Base-by-base conservation (phyloP, 257 asterid species). In the Gentiana dahurica region DNA sequence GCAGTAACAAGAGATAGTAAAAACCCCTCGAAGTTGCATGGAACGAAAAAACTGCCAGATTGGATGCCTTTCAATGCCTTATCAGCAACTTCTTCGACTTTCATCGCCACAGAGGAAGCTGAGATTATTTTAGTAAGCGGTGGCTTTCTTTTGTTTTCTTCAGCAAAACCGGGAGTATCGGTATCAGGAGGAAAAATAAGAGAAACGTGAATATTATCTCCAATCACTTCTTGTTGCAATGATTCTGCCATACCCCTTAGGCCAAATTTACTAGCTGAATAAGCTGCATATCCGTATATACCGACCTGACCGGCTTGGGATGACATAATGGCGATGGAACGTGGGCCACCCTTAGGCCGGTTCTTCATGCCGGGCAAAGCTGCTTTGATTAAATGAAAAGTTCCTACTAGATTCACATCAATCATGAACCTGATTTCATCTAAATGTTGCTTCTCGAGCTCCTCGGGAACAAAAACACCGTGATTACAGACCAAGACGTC, bases 251-350 rank as follows among this genome's bases (percentile, higher is more conserved):
- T 71, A 34, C 98, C 97, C 74, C 75, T 81, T 62, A 92, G 97
- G 57, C 89, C 98, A 52, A 88, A 92, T 69, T 92, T 92, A 67
- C 90, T 83, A 44, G 98, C 97, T 2, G 98, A 84, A 77, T 92
- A 92, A 44, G 97, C 98, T 56, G 98, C 65, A 71, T 92, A 92
- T 34, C 98, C 98, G 54, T 88, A 92, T 54, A 92, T 78, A 36
- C 98, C 98, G 61, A 92, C 95, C 95, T 92, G 99, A 53, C 99
- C 99, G 4, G 95, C 97, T 78, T 92, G 99, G 9, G 97, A 88
- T 12, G 97, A 92, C 97, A 92, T 81, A 52, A 92, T 68, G 6
- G 95, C 94, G 38, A 92, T 85, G 2, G 95, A 88, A 8, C 75
- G 89, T 3, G 99, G 95, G 6, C 91, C 94, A n/a, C 79, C 63